Conservation (phyloP, 495 filamentous ascomycete species). For the Mytilinidion resinicola region DNA sequence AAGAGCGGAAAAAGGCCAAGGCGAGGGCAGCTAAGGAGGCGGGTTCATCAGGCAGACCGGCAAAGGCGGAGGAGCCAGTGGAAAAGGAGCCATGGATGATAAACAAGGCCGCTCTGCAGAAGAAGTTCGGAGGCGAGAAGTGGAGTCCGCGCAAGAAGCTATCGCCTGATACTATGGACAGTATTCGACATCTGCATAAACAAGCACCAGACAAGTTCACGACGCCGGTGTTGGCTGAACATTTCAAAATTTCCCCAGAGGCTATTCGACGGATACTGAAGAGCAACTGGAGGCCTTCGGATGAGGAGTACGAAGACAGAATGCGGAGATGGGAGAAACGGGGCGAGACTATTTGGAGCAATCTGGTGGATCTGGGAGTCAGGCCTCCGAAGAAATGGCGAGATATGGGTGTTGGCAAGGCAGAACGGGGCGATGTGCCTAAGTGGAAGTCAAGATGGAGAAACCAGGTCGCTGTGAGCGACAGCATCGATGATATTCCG, state of each 20-base stretch:
- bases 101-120: conserved; percentile 60
- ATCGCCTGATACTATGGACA: conserved; percentile 83
- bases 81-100: conserved; percentile 58
- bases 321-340: conserved; percentile 70
- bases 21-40: background rate
- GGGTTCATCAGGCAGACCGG: background rate
- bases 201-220: conserved; percentile 70
- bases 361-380: conserved; percentile 60
- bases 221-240: conserved; percentile 62
- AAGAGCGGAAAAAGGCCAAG: background rate
- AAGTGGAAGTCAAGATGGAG: conserved; percentile 27
- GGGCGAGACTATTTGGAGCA: conserved; percentile 68
- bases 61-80: too few relatives aligned
- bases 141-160: conserved; percentile 82
- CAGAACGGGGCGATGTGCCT: conserved; percentile 12
- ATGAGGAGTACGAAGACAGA: conserved; percentile 55
- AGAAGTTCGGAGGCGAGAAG: conserved; percentile 64
- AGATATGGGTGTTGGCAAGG: conserved; percentile 54
- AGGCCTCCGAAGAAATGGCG: conserved; percentile 66
- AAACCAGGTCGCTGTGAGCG: conserved; percentile 14
- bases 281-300: conserved; percentile 69
- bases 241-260: conserved; percentile 82
- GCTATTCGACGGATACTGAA: conserved; percentile 79
- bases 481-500: conserved; percentile 4
- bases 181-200: conserved; percentile 71